Percentiles rank a stretch among this genome's conserved stretches.
Evolutionary conservation across 495 filamentous ascomycete species (phyloP).

Genomic region (Endocarpon pusillum): DNA sequence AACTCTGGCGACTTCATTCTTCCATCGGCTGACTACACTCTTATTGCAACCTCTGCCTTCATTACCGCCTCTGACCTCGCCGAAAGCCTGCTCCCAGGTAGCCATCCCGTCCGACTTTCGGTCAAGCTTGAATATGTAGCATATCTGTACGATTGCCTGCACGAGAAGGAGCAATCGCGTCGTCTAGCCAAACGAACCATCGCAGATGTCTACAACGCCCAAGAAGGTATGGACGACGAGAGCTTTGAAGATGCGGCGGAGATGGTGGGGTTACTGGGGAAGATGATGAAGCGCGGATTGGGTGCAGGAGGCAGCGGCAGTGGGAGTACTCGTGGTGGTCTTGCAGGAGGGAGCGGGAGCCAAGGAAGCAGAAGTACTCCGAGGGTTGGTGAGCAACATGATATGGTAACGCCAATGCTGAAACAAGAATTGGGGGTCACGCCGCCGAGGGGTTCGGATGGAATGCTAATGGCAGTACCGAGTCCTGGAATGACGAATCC

Average conservation of each 20-base stretch:
- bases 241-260: conserved; percentile 67
- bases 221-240: conserved; percentile 84
- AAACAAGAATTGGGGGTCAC: background rate
- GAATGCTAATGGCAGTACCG: background rate
- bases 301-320: conserved; percentile 19
- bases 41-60: conserved; percentile 65
- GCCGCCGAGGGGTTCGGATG: background rate
- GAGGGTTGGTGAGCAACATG: conserved; percentile 2
- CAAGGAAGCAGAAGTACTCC: conserved; percentile 18
- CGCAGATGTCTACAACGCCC: conserved; percentile 74
- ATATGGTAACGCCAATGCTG: conserved; percentile 1
- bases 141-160: conserved; percentile 84
- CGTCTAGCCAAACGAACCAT: conserved; percentile 68
- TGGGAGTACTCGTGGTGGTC: conserved; percentile 13
- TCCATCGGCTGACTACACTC: conserved; percentile 66
- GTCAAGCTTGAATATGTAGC: conserved; percentile 90
- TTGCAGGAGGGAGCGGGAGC: conserved; percentile 13
- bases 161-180: conserved; percentile 58
- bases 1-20: conserved; percentile 51
- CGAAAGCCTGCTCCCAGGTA: conserved; percentile 59
- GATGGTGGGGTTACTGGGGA: conserved; percentile 53
- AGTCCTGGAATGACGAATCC: conserved; percentile 3
- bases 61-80: conserved; percentile 59
- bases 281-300: conserved; percentile 56
- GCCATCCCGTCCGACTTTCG: conserved; percentile 75